Base-by-base conservation (phyloP, 1,284 basidiomycete genomes). In the Boletus subluridellus region DNA sequence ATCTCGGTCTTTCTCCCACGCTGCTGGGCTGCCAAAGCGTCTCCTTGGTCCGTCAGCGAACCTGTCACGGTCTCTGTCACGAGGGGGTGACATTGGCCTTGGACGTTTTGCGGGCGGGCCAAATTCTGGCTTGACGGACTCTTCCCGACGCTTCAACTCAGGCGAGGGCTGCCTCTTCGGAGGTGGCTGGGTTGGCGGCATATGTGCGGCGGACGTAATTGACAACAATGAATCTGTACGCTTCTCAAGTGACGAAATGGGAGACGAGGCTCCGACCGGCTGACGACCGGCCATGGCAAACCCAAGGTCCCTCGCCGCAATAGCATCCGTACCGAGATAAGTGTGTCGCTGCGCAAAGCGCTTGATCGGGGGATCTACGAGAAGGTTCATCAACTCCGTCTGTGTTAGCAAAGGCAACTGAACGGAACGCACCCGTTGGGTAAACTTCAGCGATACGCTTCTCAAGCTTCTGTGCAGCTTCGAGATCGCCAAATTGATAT, bases 401-500 rank as follows among this genome's bases (percentile, higher is more conserved):
- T 30, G 34, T 34, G 14, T 32, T 41, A 21, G 24, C 24, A 24
- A 37, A 38, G 14, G 26, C 1, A 34, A 52, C 17, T 2, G 24
- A 30, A 44, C 1, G 26, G 10, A 38, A 60, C 80, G 49, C 60
- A 93, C 92, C 91, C 55, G 84, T 84, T 0, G 94, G 89, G 74
- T 95, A 98, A 2, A 87, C 84, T 64, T 98, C 95, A 2, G 87
- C 79, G 67, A 98, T 89, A 5, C 96, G 84, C 61, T 87, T 84
- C 72, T 98, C 95, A 51, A 98, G 83, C 73, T 95, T 94, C 62
- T 90, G 86, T 10, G 93, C 87, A 2, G 92, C 90, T 49, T 92
- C 86, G n/a, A 95, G 79, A 74, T 97, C 94, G 26, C 94, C 94
- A 71, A 92, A 98, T 69, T 92, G 89, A 77, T 96, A 97, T 74